Evolutionary conservation across 2,329 filamentous ascomycete genomes (phyloP).

Genomic region (Thelonectria blattea): DNA sequence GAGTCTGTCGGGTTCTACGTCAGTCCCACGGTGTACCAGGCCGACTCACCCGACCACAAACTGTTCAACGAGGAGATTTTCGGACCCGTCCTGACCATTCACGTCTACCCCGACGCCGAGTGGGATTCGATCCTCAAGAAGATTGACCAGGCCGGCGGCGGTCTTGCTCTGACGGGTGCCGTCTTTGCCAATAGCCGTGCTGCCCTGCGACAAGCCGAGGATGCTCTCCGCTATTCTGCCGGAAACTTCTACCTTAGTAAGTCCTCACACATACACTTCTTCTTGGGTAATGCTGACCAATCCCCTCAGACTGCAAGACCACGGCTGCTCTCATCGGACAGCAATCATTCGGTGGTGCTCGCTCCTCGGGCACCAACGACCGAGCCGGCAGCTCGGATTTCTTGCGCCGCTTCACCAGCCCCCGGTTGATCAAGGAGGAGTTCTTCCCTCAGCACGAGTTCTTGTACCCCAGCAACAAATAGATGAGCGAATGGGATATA

Average conservation of each 20-base stretch:
- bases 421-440: conserved; percentile 59
- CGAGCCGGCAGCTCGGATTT: conserved; percentile 60
- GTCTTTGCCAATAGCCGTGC: conserved; percentile 56
- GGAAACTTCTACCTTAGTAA: conserved; percentile 62
- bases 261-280: not conserved
- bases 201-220: conserved; percentile 57
- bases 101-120: conserved; percentile 76
- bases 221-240: conserved; percentile 57
- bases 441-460: conserved; percentile 49
- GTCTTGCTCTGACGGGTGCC: conserved; percentile 55
- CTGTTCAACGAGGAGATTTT: conserved; percentile 82
- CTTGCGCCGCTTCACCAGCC: conserved; percentile 57
- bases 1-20: conserved; percentile 81
- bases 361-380: conserved; percentile 61
- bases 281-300: rapidly evolving
- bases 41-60: conserved; percentile 73
- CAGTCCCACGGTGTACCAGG: conserved; percentile 80
- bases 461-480: conserved; percentile 57
- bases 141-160: conserved; percentile 50
- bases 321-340: conserved; percentile 62
- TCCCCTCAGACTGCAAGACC: conserved; percentile 55
- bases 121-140: conserved; percentile 44
- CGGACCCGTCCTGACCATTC: conserved; percentile 74
- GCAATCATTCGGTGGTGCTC: conserved; percentile 60
- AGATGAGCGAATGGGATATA: conserved; percentile 16